These are phyloP conservation scores for Phytopythium boreale DNA, from an alignment of 352 stramenopile species.

Conservation along the genomic window DNA sequence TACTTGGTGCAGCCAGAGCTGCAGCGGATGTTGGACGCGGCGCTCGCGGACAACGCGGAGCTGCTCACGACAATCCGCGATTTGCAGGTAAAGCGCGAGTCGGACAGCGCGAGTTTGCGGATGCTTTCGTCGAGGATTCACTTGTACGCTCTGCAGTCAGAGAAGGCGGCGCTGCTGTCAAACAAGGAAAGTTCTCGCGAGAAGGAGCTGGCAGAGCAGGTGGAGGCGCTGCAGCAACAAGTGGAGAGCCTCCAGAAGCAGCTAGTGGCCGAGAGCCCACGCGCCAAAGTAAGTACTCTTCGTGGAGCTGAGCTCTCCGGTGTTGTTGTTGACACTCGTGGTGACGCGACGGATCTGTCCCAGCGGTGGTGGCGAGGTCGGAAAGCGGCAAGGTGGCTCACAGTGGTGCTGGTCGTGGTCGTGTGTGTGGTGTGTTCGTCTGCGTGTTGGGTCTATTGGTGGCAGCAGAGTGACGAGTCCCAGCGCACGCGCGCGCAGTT, in stretches of 20 bases:
- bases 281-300: slow-evolving; percentile 29
- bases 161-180: slow-evolving; percentile 7
- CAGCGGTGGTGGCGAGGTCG: not conserved
- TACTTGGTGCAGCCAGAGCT: slow-evolving; percentile 23
- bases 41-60: slow-evolving; percentile 55
- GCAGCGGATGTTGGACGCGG: slow-evolving; percentile 44
- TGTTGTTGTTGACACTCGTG: not conserved
- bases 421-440: slow-evolving; percentile 8
- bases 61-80: slow-evolving; percentile 59
- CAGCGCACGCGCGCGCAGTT: slow-evolving; percentile 50
- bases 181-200: slow-evolving; percentile 8
- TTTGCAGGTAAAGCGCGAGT: slow-evolving; percentile 54
- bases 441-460: slow-evolving; percentile 5
- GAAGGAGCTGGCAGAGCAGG: slow-evolving; percentile 35
- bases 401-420: slow-evolving; percentile 11
- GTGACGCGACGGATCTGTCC: not conserved
- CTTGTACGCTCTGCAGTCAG: slow-evolving; percentile 14
- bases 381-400: slow-evolving; percentile 11
- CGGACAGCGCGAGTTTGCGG: slow-evolving; percentile 30
- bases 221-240: slow-evolving; percentile 38
- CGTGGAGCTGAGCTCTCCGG: not conserved
- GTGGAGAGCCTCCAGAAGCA: slow-evolving; percentile 23
- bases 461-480: slow-evolving; percentile 53
- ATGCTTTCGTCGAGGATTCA: slow-evolving; percentile 31
- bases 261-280: not conserved